Base-by-base conservation (phyloP, 2,329 filamentous ascomycete genomes). In the Davidsoniella eucalypti region DNA sequence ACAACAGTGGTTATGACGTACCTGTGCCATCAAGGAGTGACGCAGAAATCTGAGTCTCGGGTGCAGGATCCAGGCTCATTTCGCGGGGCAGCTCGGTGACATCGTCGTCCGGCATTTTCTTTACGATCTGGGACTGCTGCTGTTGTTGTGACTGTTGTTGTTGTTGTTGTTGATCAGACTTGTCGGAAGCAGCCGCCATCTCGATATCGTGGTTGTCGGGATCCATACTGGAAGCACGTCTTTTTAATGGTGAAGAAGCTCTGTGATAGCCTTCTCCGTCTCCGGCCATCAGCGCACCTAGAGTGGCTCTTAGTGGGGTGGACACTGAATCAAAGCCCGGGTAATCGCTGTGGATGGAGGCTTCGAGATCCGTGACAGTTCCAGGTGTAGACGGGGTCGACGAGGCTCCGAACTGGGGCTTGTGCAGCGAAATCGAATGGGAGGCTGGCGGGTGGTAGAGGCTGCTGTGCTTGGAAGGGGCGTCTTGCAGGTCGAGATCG, bases 211-310 rank as follows among this genome's bases (percentile, higher is more conserved):
- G 59, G 45, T 53, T 53, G 39, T 73, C 72, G 46, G 68, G 68
- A 49, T 77, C 73, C 73, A 78, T 76, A 59, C 73, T 78, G 53
- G 74, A 78, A 36, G 77, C 77, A 55, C 72, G 70, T 59, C 78
- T 70, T 64, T 82, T 82, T 51, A 81, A 63, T 6, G 78, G 78
- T 17, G 78, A 82, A 25, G 77, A 80, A 17, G 78, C 78, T 57
- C 78, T 71, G 42, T 79, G 72, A 52, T 72, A 69, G 21, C 69
- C 59, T 54, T 80, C 73, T 56, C 70, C 67, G 62, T 75, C 72
- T 23, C 39, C 46, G 16, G 29, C 21, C 36, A 48, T 48, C 10
- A 48, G 36, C 17, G 61, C 68, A 71, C 60, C 70, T 67, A 52
- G 63, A 63, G 55, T 59, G 56, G 56, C 55, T 54, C 55, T 51